Conservation (phyloP, 208 protist species). For the Trypanosoma scelopori region DNA sequence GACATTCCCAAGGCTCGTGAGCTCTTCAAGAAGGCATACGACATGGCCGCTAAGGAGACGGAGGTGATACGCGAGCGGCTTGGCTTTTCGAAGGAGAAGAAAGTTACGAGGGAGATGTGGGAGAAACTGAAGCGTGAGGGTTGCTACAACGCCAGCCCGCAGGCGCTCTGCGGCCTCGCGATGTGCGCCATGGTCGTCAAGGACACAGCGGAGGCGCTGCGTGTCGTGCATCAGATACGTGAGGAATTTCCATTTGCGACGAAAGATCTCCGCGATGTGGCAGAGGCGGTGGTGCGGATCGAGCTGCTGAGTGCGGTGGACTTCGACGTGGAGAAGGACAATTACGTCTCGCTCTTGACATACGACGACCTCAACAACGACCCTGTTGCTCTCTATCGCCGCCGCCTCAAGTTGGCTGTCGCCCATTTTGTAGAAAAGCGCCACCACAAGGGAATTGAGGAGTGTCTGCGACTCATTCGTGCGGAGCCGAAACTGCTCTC, state of each 20-base stretch:
- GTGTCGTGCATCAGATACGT: conserved; percentile 45
- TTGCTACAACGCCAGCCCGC: conserved; percentile 80
- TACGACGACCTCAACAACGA: conserved; percentile 70
- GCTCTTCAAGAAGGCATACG: conserved; percentile 67
- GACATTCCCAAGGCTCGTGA: conserved; percentile 69
- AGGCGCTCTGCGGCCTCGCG: conserved; percentile 76
- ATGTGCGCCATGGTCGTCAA: conserved; percentile 72
- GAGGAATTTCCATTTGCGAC: conserved; percentile 74
- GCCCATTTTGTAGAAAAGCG: conserved; percentile 73
- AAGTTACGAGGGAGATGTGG: conserved; percentile 68
- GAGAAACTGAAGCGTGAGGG: conserved; percentile 65
- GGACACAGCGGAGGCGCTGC: conserved; percentile 45
- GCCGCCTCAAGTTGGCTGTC: conserved; percentile 71
- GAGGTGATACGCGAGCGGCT: conserved; percentile 52
- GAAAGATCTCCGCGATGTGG: conserved; percentile 66
- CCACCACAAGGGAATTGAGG: conserved; percentile 64
- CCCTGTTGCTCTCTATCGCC: conserved; percentile 63
- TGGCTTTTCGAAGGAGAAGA: conserved; percentile 59
- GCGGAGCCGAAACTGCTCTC: conserved; percentile 74
- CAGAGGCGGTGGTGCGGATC: conserved; percentile 78
- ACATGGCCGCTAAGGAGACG: conserved; percentile 48
- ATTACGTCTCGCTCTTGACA: conserved; percentile 70
- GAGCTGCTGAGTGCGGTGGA: conserved; percentile 68
- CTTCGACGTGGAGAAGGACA: conserved; percentile 79
- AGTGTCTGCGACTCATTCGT: conserved; percentile 73